Conservation (phyloP, 495 filamentous ascomycete genomes). For the Apiosordaria backusii region DNA sequence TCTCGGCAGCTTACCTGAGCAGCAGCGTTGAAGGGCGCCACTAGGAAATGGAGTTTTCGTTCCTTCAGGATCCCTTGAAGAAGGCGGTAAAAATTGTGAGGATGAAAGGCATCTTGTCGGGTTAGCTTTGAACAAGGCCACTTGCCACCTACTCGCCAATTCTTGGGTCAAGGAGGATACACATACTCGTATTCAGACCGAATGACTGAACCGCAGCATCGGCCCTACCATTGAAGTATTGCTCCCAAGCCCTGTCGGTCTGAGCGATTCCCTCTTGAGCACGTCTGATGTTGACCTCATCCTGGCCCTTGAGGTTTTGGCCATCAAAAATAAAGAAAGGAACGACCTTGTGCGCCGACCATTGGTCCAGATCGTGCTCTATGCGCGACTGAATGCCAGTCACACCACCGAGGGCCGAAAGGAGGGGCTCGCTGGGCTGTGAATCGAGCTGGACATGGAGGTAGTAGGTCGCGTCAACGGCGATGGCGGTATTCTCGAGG, state of each 20-base stretch:
- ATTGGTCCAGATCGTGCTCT: conserved; percentile 64
- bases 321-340: conserved; percentile 90
- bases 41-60: conserved; percentile 69
- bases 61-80: conserved; percentile 70
- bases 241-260: conserved; percentile 67
- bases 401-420: conserved; percentile 84
- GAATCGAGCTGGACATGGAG: conserved; percentile 69
- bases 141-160: not conserved
- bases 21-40: conserved; percentile 85
- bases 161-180: not conserved
- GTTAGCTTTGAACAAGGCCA: conserved; percentile 23
- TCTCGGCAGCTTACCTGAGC: conserved; percentile 64
- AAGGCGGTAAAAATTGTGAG: conserved; percentile 62
- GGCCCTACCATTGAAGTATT: conserved; percentile 78
- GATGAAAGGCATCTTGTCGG: conserved; percentile 52
- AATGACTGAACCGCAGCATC: conserved; percentile 78
- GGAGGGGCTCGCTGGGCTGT: conserved; percentile 73
- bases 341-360: conserved; percentile 60
- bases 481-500: conserved; percentile 68
- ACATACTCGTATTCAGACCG: conserved; percentile 67
- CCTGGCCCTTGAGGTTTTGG: conserved; percentile 67
- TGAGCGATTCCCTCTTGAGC: conserved; percentile 50
- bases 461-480: conserved; percentile 89
- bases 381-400: conserved; percentile 73
- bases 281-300: conserved; percentile 47